Conservation (phyloP, 2,329 filamentous ascomycete species). For the Fusarium sp. region DNA sequence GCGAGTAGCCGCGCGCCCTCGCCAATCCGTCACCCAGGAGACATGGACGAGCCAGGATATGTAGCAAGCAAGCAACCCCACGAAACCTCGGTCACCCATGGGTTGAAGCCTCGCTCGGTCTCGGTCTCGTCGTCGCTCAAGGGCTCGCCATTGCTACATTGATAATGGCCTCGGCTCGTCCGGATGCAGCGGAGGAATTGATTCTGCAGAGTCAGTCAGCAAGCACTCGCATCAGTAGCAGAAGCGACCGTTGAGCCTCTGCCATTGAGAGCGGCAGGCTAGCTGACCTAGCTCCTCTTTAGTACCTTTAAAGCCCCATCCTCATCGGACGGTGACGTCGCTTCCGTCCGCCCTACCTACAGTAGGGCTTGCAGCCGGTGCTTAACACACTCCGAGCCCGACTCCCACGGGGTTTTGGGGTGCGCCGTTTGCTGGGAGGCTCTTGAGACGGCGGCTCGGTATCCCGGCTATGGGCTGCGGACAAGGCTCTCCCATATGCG, state of each 20-base stretch:
- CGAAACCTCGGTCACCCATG: constrained; percentile 19
- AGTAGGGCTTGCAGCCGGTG: constrained; percentile 16
- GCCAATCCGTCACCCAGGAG: constrained; percentile 18
- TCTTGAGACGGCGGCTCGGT: constrained; percentile 24
- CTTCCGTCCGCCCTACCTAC: constrained; percentile 5
- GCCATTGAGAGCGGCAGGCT: constrained; percentile 19
- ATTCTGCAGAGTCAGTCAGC: constrained; percentile 11
- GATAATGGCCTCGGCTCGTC: constrained; percentile 15
- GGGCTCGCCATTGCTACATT: neutral
- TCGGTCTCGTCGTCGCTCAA: neutral
- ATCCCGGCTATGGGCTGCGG: constrained; percentile 18
- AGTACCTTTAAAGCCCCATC: constrained; percentile 31
- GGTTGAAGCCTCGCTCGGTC: constrained; percentile 6
- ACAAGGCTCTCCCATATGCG: constrained; percentile 15
- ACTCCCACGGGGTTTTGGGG: constrained; percentile 16
- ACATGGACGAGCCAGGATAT: constrained; percentile 10
- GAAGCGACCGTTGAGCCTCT: constrained; percentile 17
- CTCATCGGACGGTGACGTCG: constrained; percentile 35
- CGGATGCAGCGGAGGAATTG: constrained; percentile 38
- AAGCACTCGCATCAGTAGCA: constrained; percentile 15
- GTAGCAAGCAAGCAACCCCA: constrained; percentile 16
- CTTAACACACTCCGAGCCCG: constrained; percentile 31
- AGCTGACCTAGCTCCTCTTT: constrained; percentile 14
- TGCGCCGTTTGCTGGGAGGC: constrained; percentile 9
- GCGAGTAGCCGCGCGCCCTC: constrained; percentile 25